These are phyloP conservation scores for Puccinia coronata DNA, from an alignment of 1,284 basidiomycete species.

Conservation along the genomic window DNA sequence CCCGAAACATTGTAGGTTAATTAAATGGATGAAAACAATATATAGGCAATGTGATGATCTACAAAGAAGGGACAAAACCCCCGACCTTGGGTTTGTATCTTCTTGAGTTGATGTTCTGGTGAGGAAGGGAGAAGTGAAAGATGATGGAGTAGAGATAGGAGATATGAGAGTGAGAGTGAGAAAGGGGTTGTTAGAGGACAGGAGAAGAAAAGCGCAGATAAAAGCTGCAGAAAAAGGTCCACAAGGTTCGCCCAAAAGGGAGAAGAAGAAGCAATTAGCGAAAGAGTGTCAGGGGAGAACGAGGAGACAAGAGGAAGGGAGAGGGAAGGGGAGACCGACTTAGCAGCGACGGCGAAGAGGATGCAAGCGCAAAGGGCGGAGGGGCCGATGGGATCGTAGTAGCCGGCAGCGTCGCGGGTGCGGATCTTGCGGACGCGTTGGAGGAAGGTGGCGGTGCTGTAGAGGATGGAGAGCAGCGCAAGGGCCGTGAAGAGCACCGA, in stretches of 20 bases:
- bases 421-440: slow-evolving; percentile 77
- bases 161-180: too few species aligned
- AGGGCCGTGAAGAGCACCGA: slow-evolving; percentile 84
- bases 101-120: not conserved
- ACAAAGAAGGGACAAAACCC: too few species aligned
- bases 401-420: slow-evolving; percentile 8
- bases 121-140: not conserved
- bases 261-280: not conserved
- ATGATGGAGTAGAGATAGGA: too few species aligned
- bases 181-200: too few species aligned
- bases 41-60: too few species aligned
- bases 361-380: slow-evolving; percentile 20
- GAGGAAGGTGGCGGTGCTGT: slow-evolving; percentile 84
- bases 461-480: slow-evolving; percentile 84
- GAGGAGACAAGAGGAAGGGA: too few species aligned
- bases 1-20: too few species aligned
- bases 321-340: slow-evolving; percentile 5
- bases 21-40: too few species aligned
- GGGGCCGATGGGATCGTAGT: slow-evolving; percentile 36
- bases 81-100: too few species aligned
- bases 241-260: too few species aligned
- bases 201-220: slow-evolving; percentile 7
- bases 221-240: slow-evolving; percentile 1
- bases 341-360: slow-evolving; percentile 29
- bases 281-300: not conserved